phyloP scores from a whole-genome alignment of 164 flowering plant species.

The Stephania japonica region DNA sequence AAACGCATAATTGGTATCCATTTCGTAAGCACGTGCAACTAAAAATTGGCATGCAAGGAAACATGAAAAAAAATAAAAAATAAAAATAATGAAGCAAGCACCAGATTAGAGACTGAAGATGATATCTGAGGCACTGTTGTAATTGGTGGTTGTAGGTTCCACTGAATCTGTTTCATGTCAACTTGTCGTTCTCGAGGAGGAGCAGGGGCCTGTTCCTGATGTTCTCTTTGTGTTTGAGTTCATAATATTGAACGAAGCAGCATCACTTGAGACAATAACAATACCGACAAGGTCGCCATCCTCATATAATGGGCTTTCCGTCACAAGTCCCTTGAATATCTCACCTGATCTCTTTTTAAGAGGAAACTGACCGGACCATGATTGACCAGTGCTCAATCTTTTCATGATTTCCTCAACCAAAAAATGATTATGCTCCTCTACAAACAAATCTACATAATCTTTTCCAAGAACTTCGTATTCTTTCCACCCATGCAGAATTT shows the following conservation, averaged over 20 bases:
- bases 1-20: not conserved
- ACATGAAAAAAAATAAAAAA: slow-evolving; percentile 2
- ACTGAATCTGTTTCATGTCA: slow-evolving; percentile 51
- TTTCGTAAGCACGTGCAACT: slow-evolving; percentile 1
- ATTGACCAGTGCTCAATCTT: slow-evolving; percentile 33
- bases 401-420: slow-evolving; percentile 33
- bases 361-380: slow-evolving; percentile 90
- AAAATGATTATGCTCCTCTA: slow-evolving; percentile 34
- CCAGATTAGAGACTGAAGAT: slow-evolving; percentile 78
- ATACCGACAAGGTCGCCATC: slow-evolving; percentile 65
- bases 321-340: slow-evolving; percentile 68
- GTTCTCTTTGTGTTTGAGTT: slow-evolving; percentile 27
- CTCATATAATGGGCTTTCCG: slow-evolving; percentile 64
- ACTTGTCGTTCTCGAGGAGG: slow-evolving; percentile 22
- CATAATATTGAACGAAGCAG: slow-evolving; percentile 40
- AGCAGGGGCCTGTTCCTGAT: slow-evolving; percentile 26
- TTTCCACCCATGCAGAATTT: slow-evolving; percentile 72
- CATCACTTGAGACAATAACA: slow-evolving; percentile 79
- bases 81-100: slow-evolving; percentile 30
- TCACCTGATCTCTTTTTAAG: slow-evolving; percentile 68
- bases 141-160: slow-evolving; percentile 51
- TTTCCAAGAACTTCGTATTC: slow-evolving; percentile 57
- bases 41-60: not conserved
- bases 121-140: slow-evolving; percentile 49
- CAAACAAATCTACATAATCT: slow-evolving; percentile 34